These are phyloP conservation scores for Hsuehochloa calcarea DNA, from an alignment of 176 grass and related monocot genomes.

Conservation along the genomic window DNA sequence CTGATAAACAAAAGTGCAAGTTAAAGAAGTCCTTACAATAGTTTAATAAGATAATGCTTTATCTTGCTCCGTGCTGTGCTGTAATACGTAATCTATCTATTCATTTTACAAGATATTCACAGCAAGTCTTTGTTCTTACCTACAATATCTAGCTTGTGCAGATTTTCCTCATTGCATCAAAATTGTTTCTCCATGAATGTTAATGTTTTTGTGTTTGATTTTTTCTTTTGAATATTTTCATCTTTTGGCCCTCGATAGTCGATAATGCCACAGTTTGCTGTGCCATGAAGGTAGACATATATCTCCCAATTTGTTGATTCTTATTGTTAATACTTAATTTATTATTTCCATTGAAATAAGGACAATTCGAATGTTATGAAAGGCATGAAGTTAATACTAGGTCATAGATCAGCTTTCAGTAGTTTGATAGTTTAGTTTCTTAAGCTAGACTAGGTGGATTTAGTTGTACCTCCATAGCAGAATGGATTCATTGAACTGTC, in stretches of 20 bases:
- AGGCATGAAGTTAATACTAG: slow-evolving; percentile 15
- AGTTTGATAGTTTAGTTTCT: not conserved
- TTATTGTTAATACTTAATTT: not conserved
- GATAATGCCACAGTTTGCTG: not conserved
- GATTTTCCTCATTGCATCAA: not conserved
- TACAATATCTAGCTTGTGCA: not conserved
- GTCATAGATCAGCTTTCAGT: not conserved
- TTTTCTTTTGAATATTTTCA: not conserved
- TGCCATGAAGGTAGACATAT: not conserved
- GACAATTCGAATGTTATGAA: not conserved
- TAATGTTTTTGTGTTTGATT: not conserved
- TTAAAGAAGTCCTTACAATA: not conserved
- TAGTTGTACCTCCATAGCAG: not conserved
- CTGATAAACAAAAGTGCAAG: not conserved
- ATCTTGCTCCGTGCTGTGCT: not conserved
- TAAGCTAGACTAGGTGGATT: slow-evolving; percentile 9
- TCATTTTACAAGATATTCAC: slow-evolving; percentile 20
- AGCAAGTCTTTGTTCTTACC: not conserved
- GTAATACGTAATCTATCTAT: not conserved
- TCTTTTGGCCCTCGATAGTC: not conserved
- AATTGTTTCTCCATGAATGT: not conserved
- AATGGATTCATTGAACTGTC: not conserved
- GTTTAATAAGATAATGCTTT: not conserved
- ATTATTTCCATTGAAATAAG: not conserved
- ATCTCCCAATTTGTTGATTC: not conserved